A percentile compares a stretch with the other conserved stretches of the same genome.
These are phyloP conservation scores for Centrapalus pauciflorus DNA, from an alignment of 129 eudicot species.

Conservation along the genomic window DNA sequence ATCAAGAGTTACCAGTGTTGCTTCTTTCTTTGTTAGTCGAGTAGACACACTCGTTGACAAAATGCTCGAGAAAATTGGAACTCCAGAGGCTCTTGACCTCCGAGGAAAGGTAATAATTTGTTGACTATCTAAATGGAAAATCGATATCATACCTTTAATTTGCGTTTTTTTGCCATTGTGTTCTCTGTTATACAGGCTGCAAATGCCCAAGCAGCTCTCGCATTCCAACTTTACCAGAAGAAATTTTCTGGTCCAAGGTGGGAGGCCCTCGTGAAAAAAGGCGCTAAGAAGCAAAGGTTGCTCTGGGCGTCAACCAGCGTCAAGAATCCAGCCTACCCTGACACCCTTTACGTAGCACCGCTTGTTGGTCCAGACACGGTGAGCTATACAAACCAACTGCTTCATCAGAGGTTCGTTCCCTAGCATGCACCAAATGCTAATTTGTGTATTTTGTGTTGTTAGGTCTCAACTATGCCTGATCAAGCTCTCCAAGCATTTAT, in stretches of 20 bases:
- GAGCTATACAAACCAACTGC: slow-evolving; percentile 22
- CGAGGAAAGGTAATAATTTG: slow-evolving; percentile 83
- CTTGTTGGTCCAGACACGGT: slow-evolving; percentile 98
- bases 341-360: slow-evolving; percentile 93
- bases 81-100: slow-evolving; percentile 96
- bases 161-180: not conserved
- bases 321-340: slow-evolving; percentile 97
- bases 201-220: slow-evolving; percentile 97
- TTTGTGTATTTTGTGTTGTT: not conserved
- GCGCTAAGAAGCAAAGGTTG: slow-evolving; percentile 97
- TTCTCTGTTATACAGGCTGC: slow-evolving; percentile 62
- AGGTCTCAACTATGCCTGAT: slow-evolving; percentile 99
- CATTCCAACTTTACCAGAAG: slow-evolving; percentile 94
- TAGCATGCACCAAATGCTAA: not conserved
- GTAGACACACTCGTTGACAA: slow-evolving; percentile 94
- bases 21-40: slow-evolving; percentile 98
- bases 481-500: slow-evolving; percentile 90
- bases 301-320: slow-evolving; percentile 99
- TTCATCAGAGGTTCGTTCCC: no score
- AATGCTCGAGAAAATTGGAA: slow-evolving; percentile 95
- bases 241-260: slow-evolving; percentile 99
- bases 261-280: slow-evolving; percentile 98
- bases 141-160: not conserved
- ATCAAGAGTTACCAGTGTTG: slow-evolving; percentile 94
- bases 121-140: not conserved